Evolutionary conservation across 202 grass and related monocot species (phyloP).

Genomic region (Bolboschoenoplectus hybrid): DNA sequence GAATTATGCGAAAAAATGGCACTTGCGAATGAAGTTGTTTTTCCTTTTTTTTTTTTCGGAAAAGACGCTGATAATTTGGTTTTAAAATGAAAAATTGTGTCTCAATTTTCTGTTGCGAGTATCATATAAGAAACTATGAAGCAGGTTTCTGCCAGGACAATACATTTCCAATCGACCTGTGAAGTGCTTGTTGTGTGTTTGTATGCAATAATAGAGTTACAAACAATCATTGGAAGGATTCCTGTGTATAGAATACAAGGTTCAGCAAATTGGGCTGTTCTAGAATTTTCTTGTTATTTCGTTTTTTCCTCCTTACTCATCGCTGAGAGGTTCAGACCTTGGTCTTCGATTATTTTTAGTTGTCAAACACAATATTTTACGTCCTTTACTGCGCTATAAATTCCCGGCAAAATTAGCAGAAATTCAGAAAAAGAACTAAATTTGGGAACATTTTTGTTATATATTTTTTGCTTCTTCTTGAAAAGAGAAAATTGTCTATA

Average conservation of each 20-base stretch:
- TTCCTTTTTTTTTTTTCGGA: background rate
- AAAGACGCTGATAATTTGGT: background rate
- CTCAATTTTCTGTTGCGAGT: background rate
- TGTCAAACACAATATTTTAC: background rate
- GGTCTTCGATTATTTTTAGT: background rate
- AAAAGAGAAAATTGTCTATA: too few relatives aligned
- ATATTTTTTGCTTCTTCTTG: too few relatives aligned
- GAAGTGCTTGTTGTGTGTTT: too few relatives aligned
- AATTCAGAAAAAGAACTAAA: background rate
- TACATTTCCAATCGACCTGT: background rate
- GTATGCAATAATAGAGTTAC: background rate
- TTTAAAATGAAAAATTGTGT: background rate
- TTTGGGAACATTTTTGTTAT: too few relatives aligned
- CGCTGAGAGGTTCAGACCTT: background rate
- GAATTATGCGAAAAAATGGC: background rate
- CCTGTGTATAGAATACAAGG: background rate
- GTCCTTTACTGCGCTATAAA: background rate
- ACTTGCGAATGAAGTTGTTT: background rate
- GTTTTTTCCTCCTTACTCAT: background rate
- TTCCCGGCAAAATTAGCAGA: background rate
- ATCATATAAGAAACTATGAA: background rate
- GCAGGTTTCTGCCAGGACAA: background rate
- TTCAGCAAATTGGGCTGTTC: background rate
- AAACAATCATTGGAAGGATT: background rate
- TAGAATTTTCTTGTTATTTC: background rate